Percentiles rank a stretch among this genome's conserved stretches.
phyloP scores from a whole-genome alignment of 2,329 filamentous ascomycete genomes.

The Fusarium nematophilum region DNA sequence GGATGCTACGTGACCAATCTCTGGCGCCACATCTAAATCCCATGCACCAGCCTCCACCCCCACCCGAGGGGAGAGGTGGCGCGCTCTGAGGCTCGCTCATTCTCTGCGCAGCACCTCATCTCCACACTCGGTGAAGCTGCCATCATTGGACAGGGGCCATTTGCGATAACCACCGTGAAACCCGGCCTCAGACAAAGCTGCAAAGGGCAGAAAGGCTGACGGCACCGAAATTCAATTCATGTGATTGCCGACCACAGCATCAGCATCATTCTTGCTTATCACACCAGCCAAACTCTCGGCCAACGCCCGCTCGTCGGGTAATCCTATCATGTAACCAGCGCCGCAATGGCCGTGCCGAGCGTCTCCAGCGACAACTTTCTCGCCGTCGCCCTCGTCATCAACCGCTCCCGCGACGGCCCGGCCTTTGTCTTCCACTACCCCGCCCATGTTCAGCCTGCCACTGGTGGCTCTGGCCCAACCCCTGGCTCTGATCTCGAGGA shows the following conservation, averaged over 20 bases:
- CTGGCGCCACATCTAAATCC: slow-evolving; percentile 27
- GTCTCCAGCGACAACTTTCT: slow-evolving; percentile 69
- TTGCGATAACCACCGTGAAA: slow-evolving; percentile 19
- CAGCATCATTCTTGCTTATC: neutral
- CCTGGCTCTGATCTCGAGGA: slow-evolving; percentile 60
- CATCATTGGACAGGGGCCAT: slow-evolving; percentile 22
- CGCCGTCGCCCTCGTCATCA: slow-evolving; percentile 79
- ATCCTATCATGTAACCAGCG: slow-evolving; percentile 37
- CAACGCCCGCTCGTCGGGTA: too few relatives aligned
- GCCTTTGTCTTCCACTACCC: slow-evolving; percentile 90
- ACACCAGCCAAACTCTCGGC: slow-evolving; percentile 1
- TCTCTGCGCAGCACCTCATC: too few relatives aligned
- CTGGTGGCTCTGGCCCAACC: slow-evolving; percentile 50
- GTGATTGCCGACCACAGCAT: neutral
- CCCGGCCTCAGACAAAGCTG: neutral
- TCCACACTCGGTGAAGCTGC: slow-evolving; percentile 26
- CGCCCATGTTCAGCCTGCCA: slow-evolving; percentile 60
- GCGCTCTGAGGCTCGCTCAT: slow-evolving; percentile 28
- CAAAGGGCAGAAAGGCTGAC: slow-evolving; percentile 1
- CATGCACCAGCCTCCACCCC: slow-evolving; percentile 2
- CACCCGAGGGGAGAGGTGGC: slow-evolving; percentile 21
- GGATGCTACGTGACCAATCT: neutral
- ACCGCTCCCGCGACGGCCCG: slow-evolving; percentile 80
- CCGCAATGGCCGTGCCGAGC: slow-evolving; percentile 57
- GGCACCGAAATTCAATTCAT: slow-evolving; percentile 2